phyloP scores from a whole-genome alignment of 73 alveolate genomes.

The Tetrahymena malaccensis region DNA sequence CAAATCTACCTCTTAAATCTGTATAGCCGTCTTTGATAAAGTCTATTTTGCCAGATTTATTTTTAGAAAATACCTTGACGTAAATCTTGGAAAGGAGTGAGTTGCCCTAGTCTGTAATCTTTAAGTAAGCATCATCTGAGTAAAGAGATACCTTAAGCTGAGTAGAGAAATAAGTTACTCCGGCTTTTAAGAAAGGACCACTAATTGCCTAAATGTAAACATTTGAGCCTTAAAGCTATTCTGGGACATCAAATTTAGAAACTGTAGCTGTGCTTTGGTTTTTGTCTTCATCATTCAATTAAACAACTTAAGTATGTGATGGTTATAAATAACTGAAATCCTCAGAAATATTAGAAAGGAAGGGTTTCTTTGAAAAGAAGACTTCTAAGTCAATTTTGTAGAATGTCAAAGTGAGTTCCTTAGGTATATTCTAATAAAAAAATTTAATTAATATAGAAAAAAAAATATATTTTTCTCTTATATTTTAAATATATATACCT shows the following conservation, averaged over 20 bases:
- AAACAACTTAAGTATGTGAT: conserved; percentile 9
- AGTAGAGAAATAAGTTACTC: conserved; percentile 71
- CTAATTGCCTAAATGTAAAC: conserved; percentile 70
- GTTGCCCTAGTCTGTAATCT: conserved; percentile 51
- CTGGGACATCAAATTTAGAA: conserved; percentile 50
- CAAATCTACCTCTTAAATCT: conserved; percentile 93
- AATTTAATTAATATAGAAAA: background rate
- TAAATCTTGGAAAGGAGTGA: conserved; percentile 73
- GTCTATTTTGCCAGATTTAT: conserved; percentile 39
- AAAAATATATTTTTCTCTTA: conserved; percentile 4
- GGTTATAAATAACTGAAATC: conserved; percentile 79
- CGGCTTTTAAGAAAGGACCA: conserved; percentile 16
- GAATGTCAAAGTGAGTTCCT: conserved; percentile 48
- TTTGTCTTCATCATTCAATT: conserved; percentile 18
- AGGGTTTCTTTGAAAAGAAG: conserved; percentile 82
- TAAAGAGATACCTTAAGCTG: conserved; percentile 46
- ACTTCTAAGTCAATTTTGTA: conserved; percentile 79
- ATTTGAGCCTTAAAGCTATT: conserved; percentile 57
- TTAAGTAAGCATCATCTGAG: conserved; percentile 79
- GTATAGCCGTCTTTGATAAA: conserved; percentile 95
- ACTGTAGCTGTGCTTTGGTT: background rate
- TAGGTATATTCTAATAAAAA: conserved; percentile 50
- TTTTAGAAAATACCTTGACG: conserved; percentile 73
- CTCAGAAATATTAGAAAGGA: conserved; percentile 58
- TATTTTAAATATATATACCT: background rate